These are phyloP conservation scores for Dictyostelium brefeldianum DNA, from an alignment of 78 protist species.

Conservation along the genomic window DNA sequence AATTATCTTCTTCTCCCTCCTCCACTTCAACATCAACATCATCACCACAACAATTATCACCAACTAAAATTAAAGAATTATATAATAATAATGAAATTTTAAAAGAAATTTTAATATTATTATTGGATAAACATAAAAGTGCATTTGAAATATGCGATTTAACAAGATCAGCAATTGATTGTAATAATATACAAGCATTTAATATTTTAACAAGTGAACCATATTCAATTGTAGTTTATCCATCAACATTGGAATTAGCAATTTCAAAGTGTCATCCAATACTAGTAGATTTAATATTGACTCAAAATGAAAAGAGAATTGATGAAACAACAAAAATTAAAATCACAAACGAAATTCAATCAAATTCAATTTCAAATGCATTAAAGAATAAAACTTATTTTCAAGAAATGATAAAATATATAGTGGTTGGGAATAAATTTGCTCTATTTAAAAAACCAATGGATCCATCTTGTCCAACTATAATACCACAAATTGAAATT, in stretches of 20 bases:
- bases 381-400: not conserved
- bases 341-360: no score
- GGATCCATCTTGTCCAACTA: no score
- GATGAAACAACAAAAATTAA: no score
- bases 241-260: not conserved
- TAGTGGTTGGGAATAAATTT: not conserved
- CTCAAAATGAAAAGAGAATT: no score
- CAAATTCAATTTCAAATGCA: not conserved
- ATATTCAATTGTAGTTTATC: not conserved
- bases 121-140: not conserved
- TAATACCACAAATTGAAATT: no score
- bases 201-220: slow-evolving; percentile 7
- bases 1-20: no score
- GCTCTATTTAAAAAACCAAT: no score
- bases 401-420: not conserved
- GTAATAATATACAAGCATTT: not conserved
- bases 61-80: no score
- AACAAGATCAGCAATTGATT: not conserved
- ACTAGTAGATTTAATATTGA: no score
- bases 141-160: not conserved
- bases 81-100: not conserved
- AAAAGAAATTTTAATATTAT: not conserved
- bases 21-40: no score
- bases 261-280: not conserved
- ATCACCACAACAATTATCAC: no score